Evolutionary conservation across 2,329 filamentous ascomycete genomes (phyloP).

Genomic region (Beauveria sp.): DNA sequence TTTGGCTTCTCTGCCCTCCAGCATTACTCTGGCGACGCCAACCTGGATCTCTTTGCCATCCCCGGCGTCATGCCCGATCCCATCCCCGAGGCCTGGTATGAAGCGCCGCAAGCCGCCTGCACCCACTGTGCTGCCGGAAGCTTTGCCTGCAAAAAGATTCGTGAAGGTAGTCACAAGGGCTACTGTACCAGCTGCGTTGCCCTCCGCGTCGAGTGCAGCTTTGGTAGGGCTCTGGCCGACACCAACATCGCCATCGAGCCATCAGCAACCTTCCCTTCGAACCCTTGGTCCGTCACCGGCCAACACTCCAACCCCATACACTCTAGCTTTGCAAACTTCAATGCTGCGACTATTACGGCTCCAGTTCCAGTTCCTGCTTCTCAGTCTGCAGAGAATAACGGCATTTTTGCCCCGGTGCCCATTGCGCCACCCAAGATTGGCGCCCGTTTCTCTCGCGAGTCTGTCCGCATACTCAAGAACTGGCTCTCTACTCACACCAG

Average conservation of each 20-base stretch:
- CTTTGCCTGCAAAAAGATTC: constrained; percentile 53
- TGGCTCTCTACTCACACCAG: constrained; percentile 76
- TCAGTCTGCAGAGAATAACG: constrained; percentile 16
- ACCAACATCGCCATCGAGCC: constrained; percentile 27
- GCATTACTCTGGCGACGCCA: constrained; percentile 41
- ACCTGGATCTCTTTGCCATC: constrained; percentile 23
- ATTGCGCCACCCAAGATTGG: constrained; percentile 52
- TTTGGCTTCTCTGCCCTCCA: constrained; percentile 53
- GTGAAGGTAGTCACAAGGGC: constrained; percentile 51
- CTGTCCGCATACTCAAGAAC: constrained; percentile 71
- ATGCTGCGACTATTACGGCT: not conserved
- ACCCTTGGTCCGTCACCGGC: constrained; percentile 38
- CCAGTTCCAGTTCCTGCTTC: constrained; percentile 12
- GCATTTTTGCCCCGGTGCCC: constrained; percentile 18
- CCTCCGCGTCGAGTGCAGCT: constrained; percentile 50
- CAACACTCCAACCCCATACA: constrained; percentile 32
- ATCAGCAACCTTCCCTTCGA: constrained; percentile 33
- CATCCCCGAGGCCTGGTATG: constrained; percentile 16
- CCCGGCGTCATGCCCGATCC: constrained; percentile 17
- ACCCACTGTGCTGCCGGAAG: constrained; percentile 42
- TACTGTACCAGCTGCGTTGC: constrained; percentile 58
- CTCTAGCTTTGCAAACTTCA: not conserved
- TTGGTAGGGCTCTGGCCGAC: constrained; percentile 32
- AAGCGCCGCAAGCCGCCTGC: constrained; percentile 42
- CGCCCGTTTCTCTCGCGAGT: constrained; percentile 71